These are phyloP conservation scores for Gyrodon lividus DNA, from an alignment of 768 basidiomycete species.

Conservation along the genomic window DNA sequence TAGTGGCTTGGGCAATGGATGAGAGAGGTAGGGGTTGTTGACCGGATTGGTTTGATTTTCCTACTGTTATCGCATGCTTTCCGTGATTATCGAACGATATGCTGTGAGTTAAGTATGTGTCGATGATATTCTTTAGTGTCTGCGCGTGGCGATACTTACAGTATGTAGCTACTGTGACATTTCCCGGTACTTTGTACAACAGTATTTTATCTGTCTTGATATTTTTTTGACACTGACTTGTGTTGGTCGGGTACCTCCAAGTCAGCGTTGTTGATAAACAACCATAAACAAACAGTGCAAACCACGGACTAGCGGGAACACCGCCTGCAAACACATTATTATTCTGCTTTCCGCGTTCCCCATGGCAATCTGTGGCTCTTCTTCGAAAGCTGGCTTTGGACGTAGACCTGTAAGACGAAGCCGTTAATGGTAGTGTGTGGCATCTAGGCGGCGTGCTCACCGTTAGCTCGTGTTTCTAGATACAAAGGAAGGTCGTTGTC, in stretches of 20 bases:
- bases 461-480: constrained; percentile 27
- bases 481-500: constrained; percentile 76
- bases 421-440: constrained; percentile 3
- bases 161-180: constrained; percentile 20
- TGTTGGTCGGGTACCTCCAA: too few relatives aligned
- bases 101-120: constrained; percentile 11
- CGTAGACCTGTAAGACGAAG: constrained; percentile 31
- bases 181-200: constrained; percentile 3
- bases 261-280: constrained; percentile 23
- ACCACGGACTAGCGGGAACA: too few relatives aligned
- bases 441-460: constrained; percentile 13
- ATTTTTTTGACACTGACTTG: background rate
- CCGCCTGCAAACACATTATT: background rate
- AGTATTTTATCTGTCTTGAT: constrained; percentile 24
- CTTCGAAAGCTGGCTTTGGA: constrained; percentile 55
- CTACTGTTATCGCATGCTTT: constrained; percentile 9
- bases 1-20: constrained; percentile 18
- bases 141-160: constrained; percentile 6
- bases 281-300: constrained; percentile 17
- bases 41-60: background rate
- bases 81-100: constrained; percentile 5
- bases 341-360: constrained; percentile 6
- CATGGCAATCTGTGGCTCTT: constrained; percentile 61
- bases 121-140: background rate
- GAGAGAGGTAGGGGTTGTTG: background rate